These are phyloP conservation scores for Calocybe gangraenosa DNA, from an alignment of 768 basidiomycete genomes.

Conservation along the genomic window DNA sequence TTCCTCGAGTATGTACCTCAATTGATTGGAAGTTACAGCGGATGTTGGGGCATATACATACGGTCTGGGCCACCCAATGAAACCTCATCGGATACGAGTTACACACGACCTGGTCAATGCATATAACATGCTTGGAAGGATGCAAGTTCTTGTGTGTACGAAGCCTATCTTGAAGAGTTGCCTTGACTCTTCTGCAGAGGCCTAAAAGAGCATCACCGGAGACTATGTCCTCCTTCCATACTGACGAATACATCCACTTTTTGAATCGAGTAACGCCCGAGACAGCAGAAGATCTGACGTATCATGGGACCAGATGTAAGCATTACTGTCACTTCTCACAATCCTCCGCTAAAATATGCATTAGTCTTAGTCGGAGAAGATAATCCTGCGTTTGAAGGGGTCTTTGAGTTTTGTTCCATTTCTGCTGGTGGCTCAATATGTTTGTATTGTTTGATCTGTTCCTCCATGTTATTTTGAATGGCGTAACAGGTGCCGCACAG, in stretches of 20 bases:
- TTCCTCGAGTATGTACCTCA: not conserved
- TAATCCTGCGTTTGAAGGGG: slow-evolving; percentile 93
- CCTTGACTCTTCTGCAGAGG: slow-evolving; percentile 37
- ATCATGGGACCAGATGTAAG: slow-evolving; percentile 78
- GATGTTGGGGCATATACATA: slow-evolving; percentile 76
- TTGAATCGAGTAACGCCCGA: slow-evolving; percentile 87
- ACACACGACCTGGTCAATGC: slow-evolving; percentile 89
- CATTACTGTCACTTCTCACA: not conserved
- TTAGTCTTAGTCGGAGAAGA: slow-evolving; percentile 78
- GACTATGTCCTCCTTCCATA: slow-evolving; percentile 90
- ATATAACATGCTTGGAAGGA: slow-evolving; percentile 88
- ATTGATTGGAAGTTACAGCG: slow-evolving; percentile 32
- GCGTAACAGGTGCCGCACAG: slow-evolving; percentile 68
- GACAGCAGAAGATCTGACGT: slow-evolving; percentile 81
- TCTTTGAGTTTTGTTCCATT: slow-evolving; percentile 96
- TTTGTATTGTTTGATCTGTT: slow-evolving; percentile 27
- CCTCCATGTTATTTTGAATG: not conserved
- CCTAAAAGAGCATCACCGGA: slow-evolving; percentile 68
- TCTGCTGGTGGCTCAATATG: slow-evolving; percentile 94
- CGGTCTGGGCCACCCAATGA: slow-evolving; percentile 91
- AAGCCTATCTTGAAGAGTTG: not conserved
- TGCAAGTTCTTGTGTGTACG: slow-evolving; percentile 78
- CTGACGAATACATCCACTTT: slow-evolving; percentile 97
- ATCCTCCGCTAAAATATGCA: slow-evolving; percentile 1
- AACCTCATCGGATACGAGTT: slow-evolving; percentile 92